These are phyloP conservation scores for Aspergillus steynii DNA, from an alignment of 495 filamentous ascomycete species.

Conservation along the genomic window DNA sequence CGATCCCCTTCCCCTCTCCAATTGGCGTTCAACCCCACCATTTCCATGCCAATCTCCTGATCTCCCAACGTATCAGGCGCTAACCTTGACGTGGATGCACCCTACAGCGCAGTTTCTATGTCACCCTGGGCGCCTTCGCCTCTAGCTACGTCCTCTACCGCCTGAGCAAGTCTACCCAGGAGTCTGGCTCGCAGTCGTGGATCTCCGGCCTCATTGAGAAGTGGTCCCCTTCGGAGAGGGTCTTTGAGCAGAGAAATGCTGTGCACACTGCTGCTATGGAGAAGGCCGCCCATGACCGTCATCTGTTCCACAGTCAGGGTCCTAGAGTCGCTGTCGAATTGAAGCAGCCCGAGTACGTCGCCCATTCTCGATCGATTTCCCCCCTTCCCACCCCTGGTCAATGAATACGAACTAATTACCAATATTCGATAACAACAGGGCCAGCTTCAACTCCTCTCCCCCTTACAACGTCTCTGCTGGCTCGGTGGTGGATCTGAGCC, in stretches of 20 bases:
- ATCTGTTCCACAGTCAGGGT: constrained; percentile 60
- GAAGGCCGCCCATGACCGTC: constrained; percentile 67
- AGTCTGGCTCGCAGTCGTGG: constrained; percentile 50
- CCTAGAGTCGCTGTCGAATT: constrained; percentile 50
- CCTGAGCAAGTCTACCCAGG: constrained; percentile 41
- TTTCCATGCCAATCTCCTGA: constrained; percentile 11
- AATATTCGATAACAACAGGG: constrained; percentile 37
- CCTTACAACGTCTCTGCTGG: constrained; percentile 67
- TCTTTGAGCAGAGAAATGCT: constrained; percentile 60
- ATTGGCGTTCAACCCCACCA: constrained; percentile 6
- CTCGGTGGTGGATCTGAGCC: constrained; percentile 57
- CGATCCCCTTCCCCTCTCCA: constrained; percentile 19
- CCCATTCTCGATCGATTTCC: neutral
- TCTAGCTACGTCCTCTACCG: constrained; percentile 58
- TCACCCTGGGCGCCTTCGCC: constrained; percentile 59
- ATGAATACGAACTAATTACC: constrained; percentile 9
- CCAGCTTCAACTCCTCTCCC: constrained; percentile 57
- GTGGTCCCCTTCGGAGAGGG: constrained; percentile 48
- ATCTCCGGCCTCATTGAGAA: constrained; percentile 60
- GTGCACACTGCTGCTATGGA: constrained; percentile 65
- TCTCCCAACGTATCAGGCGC: constrained; percentile 14
- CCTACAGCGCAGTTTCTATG: constrained; percentile 64
- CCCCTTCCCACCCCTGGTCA: too few relatives aligned
- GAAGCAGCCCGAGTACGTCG: constrained; percentile 69
- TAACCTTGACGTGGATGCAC: constrained; percentile 18